Percentiles rank a stretch among this genome's conserved stretches.
These are phyloP conservation scores for Rhizopus stolonifer DNA, from an alignment of 371 early-diverging fungal species.

Conservation along the genomic window DNA sequence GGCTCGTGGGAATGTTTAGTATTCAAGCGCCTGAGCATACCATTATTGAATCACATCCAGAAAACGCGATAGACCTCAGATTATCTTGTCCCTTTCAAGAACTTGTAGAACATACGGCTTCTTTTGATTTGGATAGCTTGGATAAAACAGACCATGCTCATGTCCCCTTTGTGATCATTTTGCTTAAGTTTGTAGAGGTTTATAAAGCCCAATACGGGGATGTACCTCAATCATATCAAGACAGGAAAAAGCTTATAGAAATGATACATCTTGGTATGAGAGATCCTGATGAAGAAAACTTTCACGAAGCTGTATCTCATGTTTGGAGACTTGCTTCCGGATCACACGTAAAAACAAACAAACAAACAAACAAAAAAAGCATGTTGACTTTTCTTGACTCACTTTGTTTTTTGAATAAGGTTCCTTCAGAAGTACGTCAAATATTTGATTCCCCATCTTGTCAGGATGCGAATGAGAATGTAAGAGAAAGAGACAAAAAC, in stretches of 20 bases:
- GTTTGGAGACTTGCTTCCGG: constrained; percentile 53
- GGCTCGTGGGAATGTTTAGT: constrained; percentile 73
- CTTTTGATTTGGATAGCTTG: constrained; percentile 64
- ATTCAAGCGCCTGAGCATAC: constrained; percentile 75
- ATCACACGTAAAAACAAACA: constrained; percentile 23
- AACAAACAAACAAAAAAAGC: too few relatives aligned
- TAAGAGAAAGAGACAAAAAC: too few relatives aligned
- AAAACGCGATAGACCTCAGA: constrained; percentile 75
- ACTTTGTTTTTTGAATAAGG: too few relatives aligned
- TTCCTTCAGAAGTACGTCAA: constrained; percentile 50
- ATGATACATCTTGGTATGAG: constrained; percentile 57
- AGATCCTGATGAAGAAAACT: constrained; percentile 79
- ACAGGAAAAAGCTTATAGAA: constrained; percentile 68
- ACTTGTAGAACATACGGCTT: constrained; percentile 56
- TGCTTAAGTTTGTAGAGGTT: constrained; percentile 68
- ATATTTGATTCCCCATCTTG: constrained; percentile 57
- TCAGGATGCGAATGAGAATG: constrained; percentile 37
- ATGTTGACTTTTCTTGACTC: too few relatives aligned
- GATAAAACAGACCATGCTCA: constrained; percentile 75
- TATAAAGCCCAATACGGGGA: constrained; percentile 65
- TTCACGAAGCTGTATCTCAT: constrained; percentile 76
- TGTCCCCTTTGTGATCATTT: constrained; percentile 83
- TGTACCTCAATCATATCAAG: constrained; percentile 58
- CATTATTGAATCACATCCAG: constrained; percentile 91
- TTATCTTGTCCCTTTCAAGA: constrained; percentile 79